Conservation (phyloP, 1,284 basidiomycete species). For the Chiua sp. region DNA sequence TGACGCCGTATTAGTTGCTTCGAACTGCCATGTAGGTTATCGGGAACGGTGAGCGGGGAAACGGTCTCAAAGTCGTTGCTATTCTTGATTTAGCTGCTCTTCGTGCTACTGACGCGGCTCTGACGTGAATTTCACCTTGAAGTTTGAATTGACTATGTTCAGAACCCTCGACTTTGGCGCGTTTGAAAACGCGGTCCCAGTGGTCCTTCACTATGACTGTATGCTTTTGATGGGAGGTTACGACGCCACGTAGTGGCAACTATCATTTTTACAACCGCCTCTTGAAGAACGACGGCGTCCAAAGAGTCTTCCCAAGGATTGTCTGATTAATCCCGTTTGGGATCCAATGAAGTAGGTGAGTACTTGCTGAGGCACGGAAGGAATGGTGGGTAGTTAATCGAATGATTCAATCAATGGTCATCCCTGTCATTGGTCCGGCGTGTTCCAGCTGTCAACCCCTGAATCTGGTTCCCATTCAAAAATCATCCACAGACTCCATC, state of each 20-base stretch:
- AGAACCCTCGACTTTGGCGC: not conserved
- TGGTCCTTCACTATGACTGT: not conserved
- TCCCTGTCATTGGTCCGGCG: constrained; percentile 15
- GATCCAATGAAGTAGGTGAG: not conserved
- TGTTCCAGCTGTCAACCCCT: constrained; percentile 13
- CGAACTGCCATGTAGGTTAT: not conserved
- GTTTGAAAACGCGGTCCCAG: too few species aligned
- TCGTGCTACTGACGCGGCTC: not conserved
- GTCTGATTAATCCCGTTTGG: constrained; percentile 1
- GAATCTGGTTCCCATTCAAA: constrained; percentile 13
- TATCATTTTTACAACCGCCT: not conserved
- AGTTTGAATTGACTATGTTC: not conserved
- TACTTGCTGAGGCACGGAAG: constrained; percentile 6
- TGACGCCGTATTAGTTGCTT: not conserved
- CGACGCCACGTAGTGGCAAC: not conserved
- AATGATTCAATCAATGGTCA: constrained; percentile 17
- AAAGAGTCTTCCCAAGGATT: constrained; percentile 12
- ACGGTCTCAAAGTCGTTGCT: not conserved
- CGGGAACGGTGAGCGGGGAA: not conserved
- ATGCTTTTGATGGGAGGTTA: not conserved
- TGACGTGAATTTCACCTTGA: not conserved
- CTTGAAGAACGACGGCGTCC: constrained; percentile 6
- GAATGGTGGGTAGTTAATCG: constrained; percentile 6
- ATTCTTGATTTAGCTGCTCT: not conserved
- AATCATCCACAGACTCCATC: not conserved